Conservation (phyloP, 345 rosid genomes). For the Camelina laxa region DNA sequence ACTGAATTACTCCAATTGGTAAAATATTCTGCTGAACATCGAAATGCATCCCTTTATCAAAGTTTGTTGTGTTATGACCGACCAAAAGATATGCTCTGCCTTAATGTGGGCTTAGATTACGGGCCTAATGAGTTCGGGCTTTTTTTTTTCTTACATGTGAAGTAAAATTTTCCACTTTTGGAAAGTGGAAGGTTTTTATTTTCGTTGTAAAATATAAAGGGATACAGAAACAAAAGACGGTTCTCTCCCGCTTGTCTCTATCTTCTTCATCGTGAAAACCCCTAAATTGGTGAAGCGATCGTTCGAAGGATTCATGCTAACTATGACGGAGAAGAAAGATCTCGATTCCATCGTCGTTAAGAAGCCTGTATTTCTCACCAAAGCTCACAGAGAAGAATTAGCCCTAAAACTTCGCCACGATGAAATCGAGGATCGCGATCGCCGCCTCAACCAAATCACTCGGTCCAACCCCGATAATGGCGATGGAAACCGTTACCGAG, state of each 20-base stretch:
- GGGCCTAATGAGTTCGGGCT: background rate
- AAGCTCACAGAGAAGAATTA: constrained; percentile 63
- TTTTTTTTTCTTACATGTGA: background rate
- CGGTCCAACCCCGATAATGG: constrained; percentile 24
- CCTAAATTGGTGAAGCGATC: constrained; percentile 46
- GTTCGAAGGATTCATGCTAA: constrained; percentile 29
- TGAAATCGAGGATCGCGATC: constrained; percentile 52
- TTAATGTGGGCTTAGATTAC: background rate
- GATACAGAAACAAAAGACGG: background rate
- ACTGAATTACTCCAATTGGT: too few species aligned
- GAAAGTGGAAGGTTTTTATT: background rate
- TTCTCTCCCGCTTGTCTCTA: background rate
- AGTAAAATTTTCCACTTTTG: background rate
- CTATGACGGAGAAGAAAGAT: constrained; percentile 24
- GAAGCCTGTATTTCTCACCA: constrained; percentile 65
- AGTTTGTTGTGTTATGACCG: too few species aligned
- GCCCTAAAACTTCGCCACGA: constrained; percentile 86
- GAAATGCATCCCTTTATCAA: too few species aligned
- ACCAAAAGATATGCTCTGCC: background rate
- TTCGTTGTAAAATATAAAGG: background rate
- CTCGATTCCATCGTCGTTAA: constrained; percentile 25
- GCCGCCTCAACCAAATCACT: constrained; percentile 44
- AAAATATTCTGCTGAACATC: too few species aligned
- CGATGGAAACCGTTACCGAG: constrained; percentile 35
- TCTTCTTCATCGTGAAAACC: background rate